phyloP scores from a whole-genome alignment of 169 alveolate genomes.

The Plasmodium falciparum region DNA sequence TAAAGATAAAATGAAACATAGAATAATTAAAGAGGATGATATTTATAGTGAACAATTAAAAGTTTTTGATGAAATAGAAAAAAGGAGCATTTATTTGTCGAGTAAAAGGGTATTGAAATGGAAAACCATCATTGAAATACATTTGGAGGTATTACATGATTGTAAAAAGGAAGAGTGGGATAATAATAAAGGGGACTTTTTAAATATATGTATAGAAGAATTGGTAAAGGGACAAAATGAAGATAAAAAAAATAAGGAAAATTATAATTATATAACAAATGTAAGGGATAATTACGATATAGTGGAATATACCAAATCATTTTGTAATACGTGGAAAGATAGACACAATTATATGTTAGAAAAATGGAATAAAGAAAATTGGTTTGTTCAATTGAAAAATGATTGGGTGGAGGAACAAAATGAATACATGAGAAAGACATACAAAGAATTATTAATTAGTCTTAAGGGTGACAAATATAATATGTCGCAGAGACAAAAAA shows the following conservation, averaged over 20 bases:
- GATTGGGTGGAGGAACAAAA: not conserved
- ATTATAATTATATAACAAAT: not conserved
- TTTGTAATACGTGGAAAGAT: not conserved
- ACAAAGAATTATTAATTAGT: not conserved
- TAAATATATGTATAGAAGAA: not conserved
- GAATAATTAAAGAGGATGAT: no score
- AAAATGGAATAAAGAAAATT: not conserved
- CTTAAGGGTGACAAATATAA: not conserved
- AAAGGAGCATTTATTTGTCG: no score
- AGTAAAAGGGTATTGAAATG: no score
- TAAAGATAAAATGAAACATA: no score
- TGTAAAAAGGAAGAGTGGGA: constrained; percentile 1
- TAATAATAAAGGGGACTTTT: not conserved
- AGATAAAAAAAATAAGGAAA: not conserved
- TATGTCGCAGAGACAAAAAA: not conserved
- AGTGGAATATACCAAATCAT: not conserved
- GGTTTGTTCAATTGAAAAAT: not conserved
- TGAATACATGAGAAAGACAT: not conserved
- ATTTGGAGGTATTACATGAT: no score
- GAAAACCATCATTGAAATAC: no score
- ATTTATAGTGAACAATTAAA: no score
- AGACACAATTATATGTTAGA: not conserved
- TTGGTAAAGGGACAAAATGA: not conserved
- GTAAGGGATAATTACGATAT: not conserved
- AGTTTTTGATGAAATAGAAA: no score